Percentiles rank a stretch among this genome's conserved stretches.
These are phyloP conservation scores for Albophoma yamanashiensis DNA, from an alignment of 2,329 filamentous ascomycete genomes.

Conservation along the genomic window DNA sequence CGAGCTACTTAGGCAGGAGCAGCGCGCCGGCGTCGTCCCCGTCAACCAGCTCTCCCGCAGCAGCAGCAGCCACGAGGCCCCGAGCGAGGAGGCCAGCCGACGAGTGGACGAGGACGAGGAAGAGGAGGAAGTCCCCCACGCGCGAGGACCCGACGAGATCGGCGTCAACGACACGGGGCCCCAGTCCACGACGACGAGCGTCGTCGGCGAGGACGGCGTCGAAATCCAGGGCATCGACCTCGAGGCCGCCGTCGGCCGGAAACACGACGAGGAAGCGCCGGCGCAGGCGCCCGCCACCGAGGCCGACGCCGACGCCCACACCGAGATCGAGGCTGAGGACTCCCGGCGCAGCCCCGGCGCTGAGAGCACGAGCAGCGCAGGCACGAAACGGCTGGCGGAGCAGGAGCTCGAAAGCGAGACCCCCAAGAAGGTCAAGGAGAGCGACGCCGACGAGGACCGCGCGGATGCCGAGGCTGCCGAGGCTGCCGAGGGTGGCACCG, in stretches of 20 bases:
- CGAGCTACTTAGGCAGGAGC: constrained; percentile 76
- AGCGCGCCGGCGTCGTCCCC: constrained; percentile 69
- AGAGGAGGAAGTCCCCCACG: constrained; percentile 65
- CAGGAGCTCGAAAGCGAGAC: constrained; percentile 29
- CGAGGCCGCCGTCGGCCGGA: constrained; percentile 50
- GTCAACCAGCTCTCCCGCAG: constrained; percentile 45
- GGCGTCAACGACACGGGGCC: constrained; percentile 81
- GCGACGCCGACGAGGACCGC: constrained; percentile 3
- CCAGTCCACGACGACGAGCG: constrained; percentile 38
- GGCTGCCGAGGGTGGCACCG: not conserved
- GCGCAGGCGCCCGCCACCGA: constrained; percentile 6
- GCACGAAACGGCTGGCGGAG: constrained; percentile 47
- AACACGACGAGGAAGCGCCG: constrained; percentile 17
- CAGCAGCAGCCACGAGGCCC: constrained; percentile 15
- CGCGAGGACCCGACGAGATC: constrained; percentile 73
- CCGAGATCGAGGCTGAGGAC: constrained; percentile 17
- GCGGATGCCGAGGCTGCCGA: not conserved
- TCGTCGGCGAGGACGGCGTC: constrained; percentile 28
- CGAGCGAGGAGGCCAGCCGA: constrained; percentile 10
- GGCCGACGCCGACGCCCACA: constrained; percentile 10
- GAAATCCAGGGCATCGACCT: constrained; percentile 47
- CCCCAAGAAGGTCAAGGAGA: constrained; percentile 40
- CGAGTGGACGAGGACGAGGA: constrained; percentile 39
- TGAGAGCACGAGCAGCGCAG: constrained; percentile 15
- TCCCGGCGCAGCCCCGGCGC: constrained; percentile 12